These are phyloP conservation scores for Golubevia pallescens DNA, from an alignment of 1,284 basidiomycete species.

Conservation along the genomic window DNA sequence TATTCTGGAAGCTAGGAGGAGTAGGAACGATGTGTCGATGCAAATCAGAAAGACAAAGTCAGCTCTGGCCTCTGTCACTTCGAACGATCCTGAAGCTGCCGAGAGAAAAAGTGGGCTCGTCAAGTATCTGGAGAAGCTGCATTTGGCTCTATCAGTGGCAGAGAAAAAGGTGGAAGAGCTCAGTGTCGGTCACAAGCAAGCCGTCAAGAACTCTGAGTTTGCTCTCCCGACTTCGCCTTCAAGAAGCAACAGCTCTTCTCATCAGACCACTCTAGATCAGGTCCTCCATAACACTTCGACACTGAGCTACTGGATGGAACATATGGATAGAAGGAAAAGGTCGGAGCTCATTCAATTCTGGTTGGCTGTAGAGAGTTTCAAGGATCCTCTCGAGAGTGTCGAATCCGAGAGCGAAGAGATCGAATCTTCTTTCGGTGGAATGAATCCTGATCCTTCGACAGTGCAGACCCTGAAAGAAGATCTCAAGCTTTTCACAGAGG, in stretches of 20 bases:
- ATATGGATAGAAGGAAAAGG: conserved; percentile 86
- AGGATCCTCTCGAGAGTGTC: conserved; percentile 80
- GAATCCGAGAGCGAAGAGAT: conserved; percentile 15
- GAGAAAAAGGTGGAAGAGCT: neutral
- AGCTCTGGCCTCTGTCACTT: conserved; percentile 8
- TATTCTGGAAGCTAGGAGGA: conserved; percentile 34
- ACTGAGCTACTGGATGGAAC: conserved; percentile 94
- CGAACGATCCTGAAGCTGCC: neutral
- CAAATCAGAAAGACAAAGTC: conserved; percentile 42
- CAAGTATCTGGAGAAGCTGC: neutral
- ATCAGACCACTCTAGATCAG: conserved; percentile 65
- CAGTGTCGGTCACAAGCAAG: neutral
- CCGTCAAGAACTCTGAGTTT: neutral
- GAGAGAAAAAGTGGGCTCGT: neutral
- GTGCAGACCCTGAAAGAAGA: conserved; percentile 77
- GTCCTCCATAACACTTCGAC: conserved; percentile 85
- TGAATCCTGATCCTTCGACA: conserved; percentile 66
- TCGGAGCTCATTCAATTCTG: conserved; percentile 92
- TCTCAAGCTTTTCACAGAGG: conserved; percentile 80
- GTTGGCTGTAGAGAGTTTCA: conserved; percentile 95
- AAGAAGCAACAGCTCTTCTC: too few relatives aligned
- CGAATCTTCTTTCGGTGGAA: conserved; percentile 10
- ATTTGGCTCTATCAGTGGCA: neutral
- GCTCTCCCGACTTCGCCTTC: neutral
- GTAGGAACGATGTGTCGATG: conserved; percentile 31